These are phyloP conservation scores for Naematelia aurantialba DNA, from an alignment of 768 basidiomycete species.

Conservation along the genomic window DNA sequence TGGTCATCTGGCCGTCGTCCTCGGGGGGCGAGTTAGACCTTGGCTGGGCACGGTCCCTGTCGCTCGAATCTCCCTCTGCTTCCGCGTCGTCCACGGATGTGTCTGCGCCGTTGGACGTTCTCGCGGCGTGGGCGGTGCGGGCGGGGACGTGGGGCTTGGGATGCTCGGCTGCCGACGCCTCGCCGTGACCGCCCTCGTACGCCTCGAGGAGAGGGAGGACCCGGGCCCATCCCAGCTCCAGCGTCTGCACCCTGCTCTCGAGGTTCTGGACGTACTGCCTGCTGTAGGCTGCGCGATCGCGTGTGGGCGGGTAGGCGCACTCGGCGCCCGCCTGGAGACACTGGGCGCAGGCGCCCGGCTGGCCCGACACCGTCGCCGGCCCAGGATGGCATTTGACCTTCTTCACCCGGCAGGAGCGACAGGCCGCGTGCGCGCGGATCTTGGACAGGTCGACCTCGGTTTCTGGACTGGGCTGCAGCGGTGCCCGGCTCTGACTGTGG, in stretches of 20 bases:
- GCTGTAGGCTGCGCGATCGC: slow-evolving; percentile 42
- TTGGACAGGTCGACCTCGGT: slow-evolving; percentile 22
- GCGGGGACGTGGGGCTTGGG: too few species aligned
- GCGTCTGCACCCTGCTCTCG: slow-evolving; percentile 39
- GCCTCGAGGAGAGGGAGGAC: slow-evolving; percentile 34
- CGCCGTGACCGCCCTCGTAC: slow-evolving; percentile 31
- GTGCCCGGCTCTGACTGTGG: too few species aligned
- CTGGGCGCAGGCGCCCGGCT: slow-evolving; percentile 34
- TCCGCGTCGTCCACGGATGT: neutral
- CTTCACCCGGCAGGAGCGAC: slow-evolving; percentile 34
- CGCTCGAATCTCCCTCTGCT: neutral
- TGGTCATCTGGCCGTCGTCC: slow-evolving; percentile 39
- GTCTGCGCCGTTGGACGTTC: neutral
- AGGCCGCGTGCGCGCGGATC: slow-evolving; percentile 37
- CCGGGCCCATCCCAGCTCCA: slow-evolving; percentile 32
- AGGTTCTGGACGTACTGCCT: slow-evolving; percentile 45
- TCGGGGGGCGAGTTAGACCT: neutral
- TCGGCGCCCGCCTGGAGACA: slow-evolving; percentile 30
- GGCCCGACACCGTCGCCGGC: neutral
- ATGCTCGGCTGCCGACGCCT: neutral
- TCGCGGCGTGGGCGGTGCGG: too few species aligned
- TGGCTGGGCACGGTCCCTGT: neutral
- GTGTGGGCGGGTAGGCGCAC: slow-evolving; percentile 39
- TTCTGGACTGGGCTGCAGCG: neutral
- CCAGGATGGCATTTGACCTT: slow-evolving; percentile 45